These are phyloP conservation scores for Margaritispora aquatica DNA, from an alignment of 495 filamentous ascomycete species.

Conservation along the genomic window DNA sequence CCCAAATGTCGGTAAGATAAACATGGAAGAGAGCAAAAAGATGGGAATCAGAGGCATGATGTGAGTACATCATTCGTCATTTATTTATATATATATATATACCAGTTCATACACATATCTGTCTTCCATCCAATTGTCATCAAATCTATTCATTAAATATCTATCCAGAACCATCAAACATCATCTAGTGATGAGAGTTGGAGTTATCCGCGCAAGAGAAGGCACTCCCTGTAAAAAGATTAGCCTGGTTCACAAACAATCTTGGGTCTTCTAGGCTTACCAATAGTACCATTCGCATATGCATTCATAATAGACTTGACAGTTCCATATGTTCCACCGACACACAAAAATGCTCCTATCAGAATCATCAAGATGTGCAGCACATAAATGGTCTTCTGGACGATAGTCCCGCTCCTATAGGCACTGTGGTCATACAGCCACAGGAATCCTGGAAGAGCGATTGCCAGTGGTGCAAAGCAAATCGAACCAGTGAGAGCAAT, in stretches of 20 bases:
- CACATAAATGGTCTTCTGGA: conserved; percentile 21
- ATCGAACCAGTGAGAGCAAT: conserved; percentile 19
- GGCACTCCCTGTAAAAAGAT: conserved; percentile 7
- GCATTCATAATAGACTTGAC: conserved; percentile 29
- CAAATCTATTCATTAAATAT: not conserved
- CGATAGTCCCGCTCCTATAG: conserved; percentile 27
- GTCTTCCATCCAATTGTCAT: not conserved
- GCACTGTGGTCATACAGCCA: conserved; percentile 39
- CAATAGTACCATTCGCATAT: conserved; percentile 28
- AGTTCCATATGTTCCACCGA: conserved; percentile 32
- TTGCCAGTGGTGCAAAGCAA: conserved; percentile 34
- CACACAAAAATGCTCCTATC: conserved; percentile 27
- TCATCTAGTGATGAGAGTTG: conserved; percentile 5
- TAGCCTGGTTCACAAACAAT: not conserved
- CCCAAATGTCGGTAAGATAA: too few species aligned
- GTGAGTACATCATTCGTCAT: not conserved
- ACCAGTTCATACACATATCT: not conserved
- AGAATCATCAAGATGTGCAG: conserved; percentile 25
- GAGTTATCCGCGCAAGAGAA: conserved; percentile 22
- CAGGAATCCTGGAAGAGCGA: conserved; percentile 37
- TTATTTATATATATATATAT: not conserved
- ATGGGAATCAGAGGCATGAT: too few species aligned
- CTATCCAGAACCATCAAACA: not conserved
- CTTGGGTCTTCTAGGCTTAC: conserved; percentile 2
- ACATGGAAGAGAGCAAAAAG: too few species aligned